phyloP scores from a whole-genome alignment of 192 early-diverging fungal species.

The Podila clonocystis region DNA sequence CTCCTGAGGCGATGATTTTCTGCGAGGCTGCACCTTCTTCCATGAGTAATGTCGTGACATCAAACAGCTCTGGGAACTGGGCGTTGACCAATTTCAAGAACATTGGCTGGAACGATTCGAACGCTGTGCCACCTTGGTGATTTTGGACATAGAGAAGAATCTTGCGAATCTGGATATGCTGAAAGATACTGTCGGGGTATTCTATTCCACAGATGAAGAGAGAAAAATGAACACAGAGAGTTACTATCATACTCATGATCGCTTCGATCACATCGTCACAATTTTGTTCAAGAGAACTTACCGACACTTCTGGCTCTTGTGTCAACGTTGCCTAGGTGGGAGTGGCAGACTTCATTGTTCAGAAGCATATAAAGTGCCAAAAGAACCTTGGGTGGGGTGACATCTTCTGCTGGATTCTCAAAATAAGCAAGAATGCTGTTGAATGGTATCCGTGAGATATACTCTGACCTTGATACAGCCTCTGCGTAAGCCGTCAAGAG shows the following conservation, averaged over 20 bases:
- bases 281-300: neutral
- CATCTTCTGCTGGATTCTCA: conserved; percentile 22
- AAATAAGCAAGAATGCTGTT: conserved; percentile 25
- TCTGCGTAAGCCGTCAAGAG: conserved; percentile 34
- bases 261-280: neutral
- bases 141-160: conserved; percentile 40
- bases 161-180: conserved; percentile 46
- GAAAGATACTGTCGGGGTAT: conserved; percentile 19
- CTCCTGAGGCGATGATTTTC: neutral
- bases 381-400: conserved; percentile 36
- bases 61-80: conserved; percentile 49
- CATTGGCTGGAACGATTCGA: conserved; percentile 41
- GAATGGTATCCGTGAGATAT: conserved; percentile 40
- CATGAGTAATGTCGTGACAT: conserved; percentile 41
- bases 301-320: conserved; percentile 18
- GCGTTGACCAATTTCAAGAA: conserved; percentile 45
- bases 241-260: neutral
- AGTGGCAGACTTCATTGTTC: conserved; percentile 32
- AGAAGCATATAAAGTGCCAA: conserved; percentile 44
- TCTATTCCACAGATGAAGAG: conserved; percentile 10
- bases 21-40: conserved; percentile 25
- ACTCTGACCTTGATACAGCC: conserved; percentile 22
- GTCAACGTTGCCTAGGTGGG: conserved; percentile 15
- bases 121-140: conserved; percentile 32
- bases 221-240: neutral